Evolutionary conservation across 2,329 filamentous ascomycete genomes (phyloP).

Genomic region (Tolypocladium guangdongense): DNA sequence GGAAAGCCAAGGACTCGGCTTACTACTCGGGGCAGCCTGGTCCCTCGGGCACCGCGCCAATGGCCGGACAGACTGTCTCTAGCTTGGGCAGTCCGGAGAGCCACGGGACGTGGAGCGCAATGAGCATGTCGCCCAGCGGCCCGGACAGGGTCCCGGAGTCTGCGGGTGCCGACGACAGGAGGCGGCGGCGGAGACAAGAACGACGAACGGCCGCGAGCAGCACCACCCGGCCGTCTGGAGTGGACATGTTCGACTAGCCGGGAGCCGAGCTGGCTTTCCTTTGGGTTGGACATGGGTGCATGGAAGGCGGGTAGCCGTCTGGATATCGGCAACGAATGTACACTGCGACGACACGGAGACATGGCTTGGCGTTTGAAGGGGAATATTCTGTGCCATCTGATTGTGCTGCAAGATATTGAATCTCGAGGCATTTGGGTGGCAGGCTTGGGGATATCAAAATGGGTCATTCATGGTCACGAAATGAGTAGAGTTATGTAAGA

Average conservation of each 20-base stretch:
- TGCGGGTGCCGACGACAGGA: constrained; percentile 36
- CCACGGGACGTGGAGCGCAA: constrained; percentile 42
- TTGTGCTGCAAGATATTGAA: not conserved
- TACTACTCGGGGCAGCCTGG: constrained; percentile 47
- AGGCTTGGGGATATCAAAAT: not conserved
- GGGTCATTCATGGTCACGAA: not conserved
- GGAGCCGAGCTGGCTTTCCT: not conserved
- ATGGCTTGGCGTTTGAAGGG: not conserved
- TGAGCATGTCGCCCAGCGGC: constrained; percentile 36
- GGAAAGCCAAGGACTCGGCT: constrained; percentile 45
- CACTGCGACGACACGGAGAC: not conserved
- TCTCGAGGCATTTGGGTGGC: not conserved
- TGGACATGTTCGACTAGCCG: constrained; percentile 27
- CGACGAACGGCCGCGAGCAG: constrained; percentile 32
- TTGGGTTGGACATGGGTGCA: not conserved
- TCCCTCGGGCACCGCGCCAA: constrained; percentile 29
- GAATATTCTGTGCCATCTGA: not conserved
- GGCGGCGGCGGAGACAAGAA: constrained; percentile 45
- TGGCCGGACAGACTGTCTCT: constrained; percentile 31
- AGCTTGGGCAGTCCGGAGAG: constrained; percentile 35
- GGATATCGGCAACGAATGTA: not conserved
- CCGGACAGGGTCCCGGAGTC: constrained; percentile 22
- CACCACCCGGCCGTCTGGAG: constrained; percentile 17
- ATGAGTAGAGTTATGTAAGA: not conserved
- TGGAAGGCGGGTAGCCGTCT: not conserved